phyloP scores from a whole-genome alignment of 2,329 filamentous ascomycete genomes.

The Fusarium marasasianum region DNA sequence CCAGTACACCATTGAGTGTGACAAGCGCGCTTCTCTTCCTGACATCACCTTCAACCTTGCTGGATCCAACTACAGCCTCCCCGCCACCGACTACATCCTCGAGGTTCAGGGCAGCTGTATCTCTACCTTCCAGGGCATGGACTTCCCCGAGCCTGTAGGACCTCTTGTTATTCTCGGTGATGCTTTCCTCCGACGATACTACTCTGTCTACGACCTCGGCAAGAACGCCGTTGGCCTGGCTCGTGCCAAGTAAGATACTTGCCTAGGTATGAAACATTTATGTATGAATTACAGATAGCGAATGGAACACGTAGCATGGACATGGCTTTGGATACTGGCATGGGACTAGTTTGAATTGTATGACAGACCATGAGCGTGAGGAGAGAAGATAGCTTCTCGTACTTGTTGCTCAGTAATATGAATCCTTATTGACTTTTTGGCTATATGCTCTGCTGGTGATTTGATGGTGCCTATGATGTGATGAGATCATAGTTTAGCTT shows the following conservation, averaged over 20 bases:
- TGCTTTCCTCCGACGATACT: constrained; percentile 84
- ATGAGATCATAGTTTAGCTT: constrained; percentile 5
- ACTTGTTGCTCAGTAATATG: constrained; percentile 38
- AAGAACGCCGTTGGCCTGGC: constrained; percentile 90
- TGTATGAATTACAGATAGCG: constrained; percentile 32
- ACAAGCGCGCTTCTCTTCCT: constrained; percentile 82
- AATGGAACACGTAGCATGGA: constrained; percentile 32
- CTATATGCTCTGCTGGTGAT: not conserved
- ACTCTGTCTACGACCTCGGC: constrained; percentile 96
- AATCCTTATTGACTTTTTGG: constrained; percentile 23
- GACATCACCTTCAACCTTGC: constrained; percentile 91
- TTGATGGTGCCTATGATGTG: not conserved
- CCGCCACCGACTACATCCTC: constrained; percentile 91
- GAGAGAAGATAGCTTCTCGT: constrained; percentile 18
- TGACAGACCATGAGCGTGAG: constrained; percentile 9
- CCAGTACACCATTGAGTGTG: constrained; percentile 94
- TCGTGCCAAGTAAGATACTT: constrained; percentile 70
- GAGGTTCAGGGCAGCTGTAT: constrained; percentile 96
- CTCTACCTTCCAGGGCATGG: constrained; percentile 97
- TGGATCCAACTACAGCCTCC: constrained; percentile 93
- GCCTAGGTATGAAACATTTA: not conserved
- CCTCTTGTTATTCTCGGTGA: constrained; percentile 96
- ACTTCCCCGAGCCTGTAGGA: constrained; percentile 85
- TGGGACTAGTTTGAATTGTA: constrained; percentile 34
- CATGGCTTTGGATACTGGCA: constrained; percentile 25